These are phyloP conservation scores for Rhizopogon sp. DNA, from an alignment of 768 basidiomycete species.

Conservation along the genomic window DNA sequence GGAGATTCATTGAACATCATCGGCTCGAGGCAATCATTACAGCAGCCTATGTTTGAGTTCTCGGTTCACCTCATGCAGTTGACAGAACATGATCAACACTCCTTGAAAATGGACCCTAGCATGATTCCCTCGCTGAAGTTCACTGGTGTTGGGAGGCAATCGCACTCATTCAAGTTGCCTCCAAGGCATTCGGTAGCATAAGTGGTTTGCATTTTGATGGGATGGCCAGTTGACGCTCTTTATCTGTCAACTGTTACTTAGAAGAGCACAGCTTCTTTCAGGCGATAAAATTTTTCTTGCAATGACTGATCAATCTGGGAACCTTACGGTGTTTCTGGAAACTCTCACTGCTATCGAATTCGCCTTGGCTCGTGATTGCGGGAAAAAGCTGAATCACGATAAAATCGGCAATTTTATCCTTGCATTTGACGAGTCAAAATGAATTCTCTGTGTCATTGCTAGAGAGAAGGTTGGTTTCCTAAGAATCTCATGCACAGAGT, in stretches of 20 bases:
- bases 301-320: slow-evolving; percentile 28
- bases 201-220: not conserved
- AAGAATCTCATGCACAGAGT: not conserved
- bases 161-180: slow-evolving; percentile 13
- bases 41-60: slow-evolving; percentile 12
- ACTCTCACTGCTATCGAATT: slow-evolving; percentile 21
- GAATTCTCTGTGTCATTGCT: slow-evolving; percentile 42
- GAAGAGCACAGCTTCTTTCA: slow-evolving; percentile 36
- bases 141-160: not conserved
- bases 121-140: slow-evolving; percentile 20
- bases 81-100: slow-evolving; percentile 22
- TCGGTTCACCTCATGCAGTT: slow-evolving; percentile 24
- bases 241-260: slow-evolving; percentile 6
- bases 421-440: slow-evolving; percentile 48
- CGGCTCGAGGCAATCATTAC: slow-evolving; percentile 13
- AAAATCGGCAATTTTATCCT: slow-evolving; percentile 43
- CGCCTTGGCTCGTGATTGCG: slow-evolving; percentile 19
- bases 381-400: slow-evolving; percentile 34
- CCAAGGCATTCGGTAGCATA: slow-evolving; percentile 12
- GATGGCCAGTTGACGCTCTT: no score
- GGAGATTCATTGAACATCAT: not conserved
- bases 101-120: slow-evolving; percentile 18
- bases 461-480: slow-evolving; percentile 31
- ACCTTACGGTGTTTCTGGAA: slow-evolving; percentile 37
- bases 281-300: slow-evolving; percentile 37